These are phyloP conservation scores for Coemansia sp. DNA, from an alignment of 192 early-diverging fungal species.

Conservation along the genomic window DNA sequence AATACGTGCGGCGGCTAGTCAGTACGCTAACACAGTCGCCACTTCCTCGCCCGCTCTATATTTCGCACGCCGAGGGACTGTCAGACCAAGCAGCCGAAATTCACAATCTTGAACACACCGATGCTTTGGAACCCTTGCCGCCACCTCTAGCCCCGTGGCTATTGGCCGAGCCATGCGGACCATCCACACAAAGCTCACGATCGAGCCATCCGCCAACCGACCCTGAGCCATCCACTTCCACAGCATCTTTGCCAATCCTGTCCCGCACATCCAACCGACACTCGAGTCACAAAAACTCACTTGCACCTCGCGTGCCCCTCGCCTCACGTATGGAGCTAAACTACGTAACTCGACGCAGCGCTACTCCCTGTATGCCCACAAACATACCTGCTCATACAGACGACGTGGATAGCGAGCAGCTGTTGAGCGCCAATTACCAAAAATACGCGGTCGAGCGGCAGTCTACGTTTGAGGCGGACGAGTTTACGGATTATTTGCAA, in stretches of 20 bases:
- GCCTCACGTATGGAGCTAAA: slow-evolving; percentile 42
- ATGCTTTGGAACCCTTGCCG: slow-evolving; percentile 8
- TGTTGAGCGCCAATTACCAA: slow-evolving; percentile 49
- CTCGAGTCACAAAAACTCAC: slow-evolving; percentile 32
- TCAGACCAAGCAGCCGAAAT: neutral
- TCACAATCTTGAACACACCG: neutral
- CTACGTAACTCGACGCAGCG: slow-evolving; percentile 25
- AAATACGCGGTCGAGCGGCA: slow-evolving; percentile 46
- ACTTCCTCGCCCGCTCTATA: neutral
- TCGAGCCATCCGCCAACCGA: slow-evolving; percentile 15
- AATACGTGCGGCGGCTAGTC: neutral
- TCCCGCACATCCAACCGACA: neutral
- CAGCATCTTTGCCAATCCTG: neutral
- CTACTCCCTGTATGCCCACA: slow-evolving; percentile 4
- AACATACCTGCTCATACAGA: neutral
- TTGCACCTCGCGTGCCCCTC: slow-evolving; percentile 20
- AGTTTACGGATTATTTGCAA: slow-evolving; percentile 67
- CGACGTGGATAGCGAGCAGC: slow-evolving; percentile 14
- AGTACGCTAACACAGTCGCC: neutral
- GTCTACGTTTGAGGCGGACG: slow-evolving; percentile 41
- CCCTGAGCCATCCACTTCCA: neutral
- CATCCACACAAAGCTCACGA: slow-evolving; percentile 1
- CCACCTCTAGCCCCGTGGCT: slow-evolving; percentile 41
- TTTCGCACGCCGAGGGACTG: neutral
- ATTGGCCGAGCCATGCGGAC: neutral